Evolutionary conservation across 2,329 filamentous ascomycete genomes (phyloP).

Genomic region (Phyllosticta paracitricarpa): DNA sequence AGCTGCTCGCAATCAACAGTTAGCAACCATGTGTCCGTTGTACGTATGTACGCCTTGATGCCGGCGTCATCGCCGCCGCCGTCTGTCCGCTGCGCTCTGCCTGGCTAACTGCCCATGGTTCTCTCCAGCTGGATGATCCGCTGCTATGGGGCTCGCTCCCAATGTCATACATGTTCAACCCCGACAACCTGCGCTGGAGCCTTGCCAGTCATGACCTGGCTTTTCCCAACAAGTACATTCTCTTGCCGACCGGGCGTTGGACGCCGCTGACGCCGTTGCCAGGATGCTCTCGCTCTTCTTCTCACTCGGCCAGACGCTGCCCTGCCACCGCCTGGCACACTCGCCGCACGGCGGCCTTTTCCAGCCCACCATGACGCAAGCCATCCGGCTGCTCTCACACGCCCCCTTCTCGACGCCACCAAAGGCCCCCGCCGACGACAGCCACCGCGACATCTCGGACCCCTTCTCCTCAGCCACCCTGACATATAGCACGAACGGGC

Average conservation of each 20-base stretch:
- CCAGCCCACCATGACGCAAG: slow-evolving; percentile 79
- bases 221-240: slow-evolving; percentile 67
- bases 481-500: slow-evolving; percentile 56
- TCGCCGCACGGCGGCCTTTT: slow-evolving; percentile 76
- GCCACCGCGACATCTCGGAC: slow-evolving; percentile 30
- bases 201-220: slow-evolving; percentile 93
- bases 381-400: slow-evolving; percentile 69
- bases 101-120: slow-evolving; percentile 15
- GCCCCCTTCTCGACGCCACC: slow-evolving; percentile 35
- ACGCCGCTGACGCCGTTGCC: neutral
- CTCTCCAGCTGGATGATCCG: slow-evolving; percentile 74
- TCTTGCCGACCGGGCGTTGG: neutral
- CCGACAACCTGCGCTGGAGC: slow-evolving; percentile 73
- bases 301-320: slow-evolving; percentile 77
- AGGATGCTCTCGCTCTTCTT: slow-evolving; percentile 73
- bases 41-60: slow-evolving; percentile 44
- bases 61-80: neutral
- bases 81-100: neutral
- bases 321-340: slow-evolving; percentile 72
- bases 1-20: slow-evolving; percentile 40
- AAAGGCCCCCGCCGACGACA: neutral
- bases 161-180: slow-evolving; percentile 58
- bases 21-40: slow-evolving; percentile 79
- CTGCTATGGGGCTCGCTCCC: slow-evolving; percentile 88
- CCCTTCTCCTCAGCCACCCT: slow-evolving; percentile 45